These are phyloP conservation scores for Wallacemonas sp. DNA, from an alignment of 208 protist genomes.

Conservation along the genomic window DNA sequence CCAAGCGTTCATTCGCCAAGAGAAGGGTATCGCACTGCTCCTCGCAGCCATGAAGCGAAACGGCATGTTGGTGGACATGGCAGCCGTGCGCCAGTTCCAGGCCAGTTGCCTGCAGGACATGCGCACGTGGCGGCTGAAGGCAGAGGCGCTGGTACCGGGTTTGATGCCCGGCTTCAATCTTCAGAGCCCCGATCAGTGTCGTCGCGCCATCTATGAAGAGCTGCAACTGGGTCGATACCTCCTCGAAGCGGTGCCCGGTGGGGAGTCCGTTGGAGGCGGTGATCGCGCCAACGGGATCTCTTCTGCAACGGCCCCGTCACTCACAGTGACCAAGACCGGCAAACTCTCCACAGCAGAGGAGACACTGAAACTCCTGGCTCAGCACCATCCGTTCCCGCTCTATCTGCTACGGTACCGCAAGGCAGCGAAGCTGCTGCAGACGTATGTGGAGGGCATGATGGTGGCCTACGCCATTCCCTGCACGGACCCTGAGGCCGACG, in stretches of 20 bases:
- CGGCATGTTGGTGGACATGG: conserved; percentile 63
- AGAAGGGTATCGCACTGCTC: conserved; percentile 82
- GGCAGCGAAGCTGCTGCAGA: conserved; percentile 86
- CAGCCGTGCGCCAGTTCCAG: conserved; percentile 66
- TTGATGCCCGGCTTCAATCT: conserved; percentile 80
- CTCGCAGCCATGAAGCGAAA: conserved; percentile 74
- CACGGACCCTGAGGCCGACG: neutral
- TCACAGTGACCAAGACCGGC: conserved; percentile 79
- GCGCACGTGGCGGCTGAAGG: conserved; percentile 34
- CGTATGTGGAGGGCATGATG: conserved; percentile 90
- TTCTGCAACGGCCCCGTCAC: conserved; percentile 11
- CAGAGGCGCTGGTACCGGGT: conserved; percentile 45
- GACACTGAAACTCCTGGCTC: conserved; percentile 62
- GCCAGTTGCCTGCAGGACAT: conserved; percentile 47
- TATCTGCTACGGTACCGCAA: conserved; percentile 80
- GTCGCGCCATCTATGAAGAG: conserved; percentile 81
- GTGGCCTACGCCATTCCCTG: conserved; percentile 52
- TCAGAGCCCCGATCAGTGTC: conserved; percentile 84
- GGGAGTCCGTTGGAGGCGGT: conserved; percentile 4
- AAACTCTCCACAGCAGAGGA: conserved; percentile 90
- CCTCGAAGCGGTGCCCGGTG: conserved; percentile 4
- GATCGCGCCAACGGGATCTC: neutral
- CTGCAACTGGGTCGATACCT: conserved; percentile 75
- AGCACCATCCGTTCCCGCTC: conserved; percentile 76
- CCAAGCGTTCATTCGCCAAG: conserved; percentile 83